Base-by-base conservation (phyloP, 1,284 basidiomycete genomes). In the Neolentinus lepideus region DNA sequence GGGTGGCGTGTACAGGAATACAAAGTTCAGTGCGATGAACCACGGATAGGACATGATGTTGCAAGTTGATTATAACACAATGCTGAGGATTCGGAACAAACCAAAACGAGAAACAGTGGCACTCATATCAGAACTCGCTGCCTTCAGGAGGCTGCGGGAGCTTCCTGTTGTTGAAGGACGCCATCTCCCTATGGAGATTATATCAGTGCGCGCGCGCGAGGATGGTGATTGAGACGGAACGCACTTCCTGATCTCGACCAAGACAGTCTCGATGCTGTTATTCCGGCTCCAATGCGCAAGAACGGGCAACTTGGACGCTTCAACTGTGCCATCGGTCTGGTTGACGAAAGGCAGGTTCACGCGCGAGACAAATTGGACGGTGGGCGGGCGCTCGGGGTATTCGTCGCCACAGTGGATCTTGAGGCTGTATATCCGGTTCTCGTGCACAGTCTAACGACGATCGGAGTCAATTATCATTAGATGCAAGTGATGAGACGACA, bases 361-460 rank as follows among this genome's bases (percentile, higher is more conserved):
- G 59, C 85, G 83, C 53, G 92, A 96, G 59, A 92, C 68, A 72
- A 99, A 99, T 57, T 85, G 81, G 53, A 96, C 80, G n/a, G 73
- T 71, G 11, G 93, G 94, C 2, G 85, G 89, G 19, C 61, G 60
- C 63, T 95, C 91, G 6, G 97, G 96, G 71, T 99, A 99, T 3
- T 69, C 62, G 6, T 84, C 76, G 35, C 87, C 91, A 68, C 96
- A 98, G 65, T 79, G 77, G 68, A 99, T 95, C 77, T 89, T 92
- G 64, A 99, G 83, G 58, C 87, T 92, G 81, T 98, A 99, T 74
- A 99, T 99, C 54, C 96, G 84, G 75, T 99, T 99, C 81, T 99
- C 94, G 73, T 96, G 94, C 11, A 96, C 93, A 29, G 92, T 95
- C 90, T 94, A 26, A 8, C 33, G 35, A 35, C 19, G 54, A 52